Conservation (phyloP, 2,329 filamentous ascomycete genomes). For the Ascochyta clinopodiicola region DNA sequence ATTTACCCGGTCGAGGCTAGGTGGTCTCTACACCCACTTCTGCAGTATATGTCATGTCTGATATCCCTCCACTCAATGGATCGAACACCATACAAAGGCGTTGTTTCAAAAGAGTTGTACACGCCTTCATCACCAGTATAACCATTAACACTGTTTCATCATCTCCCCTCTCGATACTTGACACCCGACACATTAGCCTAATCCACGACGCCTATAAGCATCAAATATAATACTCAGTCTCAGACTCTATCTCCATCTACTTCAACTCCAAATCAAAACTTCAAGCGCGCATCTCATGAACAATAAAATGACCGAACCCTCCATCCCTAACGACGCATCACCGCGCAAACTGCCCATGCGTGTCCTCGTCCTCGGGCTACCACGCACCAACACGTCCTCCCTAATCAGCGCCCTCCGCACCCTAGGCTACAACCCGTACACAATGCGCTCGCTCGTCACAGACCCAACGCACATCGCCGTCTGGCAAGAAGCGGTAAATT, state of each 20-base stretch:
- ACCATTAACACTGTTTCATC: background rate
- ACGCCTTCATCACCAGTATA: background rate
- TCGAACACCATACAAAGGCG: background rate
- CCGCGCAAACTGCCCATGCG: conserved; percentile 63
- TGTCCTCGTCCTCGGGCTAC: conserved; percentile 72
- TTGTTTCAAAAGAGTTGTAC: too few relatives aligned
- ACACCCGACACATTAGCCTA: conserved; percentile 11
- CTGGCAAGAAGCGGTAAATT: conserved; percentile 41
- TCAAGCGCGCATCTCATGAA: background rate
- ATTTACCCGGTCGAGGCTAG: conserved; percentile 16
- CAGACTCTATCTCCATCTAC: background rate
- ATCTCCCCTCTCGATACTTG: background rate
- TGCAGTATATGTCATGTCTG: background rate
- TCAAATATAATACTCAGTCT: background rate
- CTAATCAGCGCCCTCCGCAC: conserved; percentile 50
- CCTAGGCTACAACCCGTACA: conserved; percentile 45
- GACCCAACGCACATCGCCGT: conserved; percentile 28
- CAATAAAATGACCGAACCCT: background rate
- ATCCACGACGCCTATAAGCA: conserved; percentile 2
- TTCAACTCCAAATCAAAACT: background rate
- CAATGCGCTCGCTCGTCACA: conserved; percentile 32
- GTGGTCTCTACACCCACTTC: conserved; percentile 4
- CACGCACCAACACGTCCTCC: conserved; percentile 72
- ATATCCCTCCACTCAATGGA: background rate
- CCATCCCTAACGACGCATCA: background rate